A percentile compares a stretch with the other conserved stretches of the same genome.
Conservation (phyloP, 176 grass and related monocot genomes). For the Triticum timopheevii region DNA sequence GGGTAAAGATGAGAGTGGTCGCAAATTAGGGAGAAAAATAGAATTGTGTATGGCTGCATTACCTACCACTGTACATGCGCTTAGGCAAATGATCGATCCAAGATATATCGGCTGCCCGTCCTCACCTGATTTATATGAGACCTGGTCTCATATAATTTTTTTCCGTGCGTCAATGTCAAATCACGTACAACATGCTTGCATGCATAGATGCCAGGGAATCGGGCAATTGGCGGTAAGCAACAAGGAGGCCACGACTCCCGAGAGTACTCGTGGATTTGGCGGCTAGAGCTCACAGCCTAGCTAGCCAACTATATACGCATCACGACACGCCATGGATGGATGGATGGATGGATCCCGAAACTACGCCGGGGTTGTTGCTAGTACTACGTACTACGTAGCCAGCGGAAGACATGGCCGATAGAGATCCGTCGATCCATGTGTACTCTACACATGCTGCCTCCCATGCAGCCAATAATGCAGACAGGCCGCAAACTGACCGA, state of each 20-base stretch:
- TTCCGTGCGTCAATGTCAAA: not conserved
- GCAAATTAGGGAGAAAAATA: too few species aligned
- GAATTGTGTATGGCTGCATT: too few species aligned
- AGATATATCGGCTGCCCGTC: too few species aligned
- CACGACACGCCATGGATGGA: not conserved
- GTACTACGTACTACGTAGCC: not conserved
- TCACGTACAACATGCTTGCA: not conserved
- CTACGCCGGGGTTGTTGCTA: not conserved
- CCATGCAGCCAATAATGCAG: not conserved
- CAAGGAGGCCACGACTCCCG: constrained; percentile 29
- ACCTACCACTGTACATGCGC: too few species aligned
- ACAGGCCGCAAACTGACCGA: not conserved
- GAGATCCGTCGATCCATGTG: not conserved
- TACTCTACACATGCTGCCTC: not conserved
- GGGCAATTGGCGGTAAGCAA: constrained; percentile 31
- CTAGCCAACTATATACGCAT: not conserved
- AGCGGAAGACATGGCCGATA: not conserved
- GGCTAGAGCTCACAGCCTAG: constrained; percentile 16
- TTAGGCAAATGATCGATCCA: too few species aligned
- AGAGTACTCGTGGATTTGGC: constrained; percentile 38
- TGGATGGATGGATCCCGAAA: not conserved
- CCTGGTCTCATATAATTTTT: too few species aligned
- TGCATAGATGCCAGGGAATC: constrained; percentile 26
- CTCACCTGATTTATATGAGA: too few species aligned
- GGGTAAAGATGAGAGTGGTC: too few species aligned